Conservation (phyloP, 225 moss, liverwort and hornwort genomes). For the Climacium dendroides region DNA sequence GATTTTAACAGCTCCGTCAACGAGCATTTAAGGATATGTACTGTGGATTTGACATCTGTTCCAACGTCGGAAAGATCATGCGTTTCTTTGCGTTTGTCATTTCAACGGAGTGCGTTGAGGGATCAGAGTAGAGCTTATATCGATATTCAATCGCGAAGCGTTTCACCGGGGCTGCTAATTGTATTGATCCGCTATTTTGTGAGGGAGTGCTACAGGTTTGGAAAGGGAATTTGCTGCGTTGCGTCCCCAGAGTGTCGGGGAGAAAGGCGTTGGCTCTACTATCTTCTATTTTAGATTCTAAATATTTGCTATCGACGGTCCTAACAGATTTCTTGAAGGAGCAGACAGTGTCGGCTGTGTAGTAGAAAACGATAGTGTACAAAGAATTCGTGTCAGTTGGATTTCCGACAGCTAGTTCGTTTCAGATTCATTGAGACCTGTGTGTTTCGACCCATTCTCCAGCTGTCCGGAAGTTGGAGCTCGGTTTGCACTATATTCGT, state of each 20-base stretch:
- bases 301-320: background rate
- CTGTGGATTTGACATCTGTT: background rate
- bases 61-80: background rate
- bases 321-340: background rate
- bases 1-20: background rate
- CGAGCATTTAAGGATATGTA: background rate
- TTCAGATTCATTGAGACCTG: background rate
- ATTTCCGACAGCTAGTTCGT: background rate
- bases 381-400: background rate
- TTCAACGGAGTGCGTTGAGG: background rate
- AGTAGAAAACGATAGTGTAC: background rate
- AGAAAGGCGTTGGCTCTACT: background rate
- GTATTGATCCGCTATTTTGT: background rate
- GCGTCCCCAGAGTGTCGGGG: background rate
- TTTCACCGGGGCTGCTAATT: background rate
- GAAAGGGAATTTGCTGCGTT: background rate
- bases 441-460: background rate
- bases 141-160: background rate
- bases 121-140: background rate
- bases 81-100: background rate
- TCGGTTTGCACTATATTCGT: background rate
- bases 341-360: background rate
- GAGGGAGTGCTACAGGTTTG: background rate
- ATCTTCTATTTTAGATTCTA: background rate
- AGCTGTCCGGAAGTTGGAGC: background rate